Conservation (phyloP, 257 asterid species). For the Plectranthus barbatus region DNA sequence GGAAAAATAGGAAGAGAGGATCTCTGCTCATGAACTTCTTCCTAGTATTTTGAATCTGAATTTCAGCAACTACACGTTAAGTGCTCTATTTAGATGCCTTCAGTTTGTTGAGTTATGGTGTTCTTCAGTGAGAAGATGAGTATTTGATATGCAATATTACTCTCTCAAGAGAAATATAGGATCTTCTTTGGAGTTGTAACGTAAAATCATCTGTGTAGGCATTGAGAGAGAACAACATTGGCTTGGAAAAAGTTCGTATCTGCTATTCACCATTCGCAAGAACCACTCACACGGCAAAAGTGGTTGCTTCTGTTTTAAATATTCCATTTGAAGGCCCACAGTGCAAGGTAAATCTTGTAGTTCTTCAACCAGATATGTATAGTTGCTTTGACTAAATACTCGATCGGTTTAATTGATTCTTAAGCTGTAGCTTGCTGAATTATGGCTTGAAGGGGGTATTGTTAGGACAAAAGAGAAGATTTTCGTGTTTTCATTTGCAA, state of each 20-base stretch:
- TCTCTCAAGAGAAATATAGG: neutral
- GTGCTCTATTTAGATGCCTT: neutral
- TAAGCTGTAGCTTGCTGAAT: neutral
- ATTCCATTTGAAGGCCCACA: slow-evolving; percentile 74
- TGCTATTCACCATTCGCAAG: slow-evolving; percentile 96
- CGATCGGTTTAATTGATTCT: neutral
- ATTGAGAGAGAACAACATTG: slow-evolving; percentile 38
- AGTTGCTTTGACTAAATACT: neutral
- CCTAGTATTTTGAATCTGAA: neutral
- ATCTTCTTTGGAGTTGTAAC: neutral
- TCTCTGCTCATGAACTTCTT: neutral
- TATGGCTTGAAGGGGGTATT: neutral
- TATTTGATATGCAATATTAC: neutral
- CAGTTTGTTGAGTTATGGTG: slow-evolving; percentile 4
- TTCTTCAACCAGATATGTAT: neutral
- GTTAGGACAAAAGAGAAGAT: neutral
- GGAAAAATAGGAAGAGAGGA: neutral
- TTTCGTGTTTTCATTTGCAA: neutral
- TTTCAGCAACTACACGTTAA: neutral
- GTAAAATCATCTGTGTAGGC: slow-evolving; percentile 32
- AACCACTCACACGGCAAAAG: slow-evolving; percentile 78
- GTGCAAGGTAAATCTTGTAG: slow-evolving; percentile 46
- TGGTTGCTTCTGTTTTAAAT: slow-evolving; percentile 58
- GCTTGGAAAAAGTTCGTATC: slow-evolving; percentile 57
- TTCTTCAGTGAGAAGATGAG: neutral